Base-by-base conservation (phyloP, 345 rosid genomes). In the Populus davidiana region DNA sequence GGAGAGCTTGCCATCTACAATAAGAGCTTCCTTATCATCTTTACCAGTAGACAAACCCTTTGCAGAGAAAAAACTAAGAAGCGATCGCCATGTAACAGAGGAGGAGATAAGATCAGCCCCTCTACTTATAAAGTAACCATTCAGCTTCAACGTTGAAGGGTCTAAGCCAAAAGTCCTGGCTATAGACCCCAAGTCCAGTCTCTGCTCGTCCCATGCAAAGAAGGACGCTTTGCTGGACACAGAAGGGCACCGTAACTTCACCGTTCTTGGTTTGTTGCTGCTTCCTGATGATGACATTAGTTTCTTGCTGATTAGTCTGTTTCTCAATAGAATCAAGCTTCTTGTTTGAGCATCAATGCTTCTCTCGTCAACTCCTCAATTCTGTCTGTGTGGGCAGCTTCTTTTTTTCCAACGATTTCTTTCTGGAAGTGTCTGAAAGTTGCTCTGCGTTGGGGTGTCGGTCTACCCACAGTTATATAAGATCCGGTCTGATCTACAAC, bases 121-220 rank as follows among this genome's bases (percentile, higher is more conserved):
- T 82, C 95, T 83, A 88, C 97, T 90, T 73, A 93, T 86, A 18
- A 90, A 92, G 91, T 93, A 93, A 27, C 93, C 97, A 75, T 93
- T 92, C 75, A 96, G 88, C 90, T 86, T 91, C 70, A 96, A 80
- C 49, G 94, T 84, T 44, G 87, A 77, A 13, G 97, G 96, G 64
- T 91, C 93, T 68, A 96, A 80, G 43, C 92, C 94, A 71, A 93
- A 93, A 23, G 83, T 81, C 23, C 87, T 75, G 67, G 94, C 91
- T 20, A 96, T 88, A 23, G 88, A 88, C 11, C 89, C 90, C 20
- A 96, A 75, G 90, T 96, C 96, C 0, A 93, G 87, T 65, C 77
- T 88, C 82, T 91, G 86, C 33, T 90, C 91, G 8, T 82, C 93
- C 84, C 86, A 80, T 27, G 86, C 87, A 77, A 72, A 82, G 41